These are phyloP conservation scores for Hygrocybe punicea DNA, from an alignment of 768 basidiomycete genomes.

Conservation along the genomic window DNA sequence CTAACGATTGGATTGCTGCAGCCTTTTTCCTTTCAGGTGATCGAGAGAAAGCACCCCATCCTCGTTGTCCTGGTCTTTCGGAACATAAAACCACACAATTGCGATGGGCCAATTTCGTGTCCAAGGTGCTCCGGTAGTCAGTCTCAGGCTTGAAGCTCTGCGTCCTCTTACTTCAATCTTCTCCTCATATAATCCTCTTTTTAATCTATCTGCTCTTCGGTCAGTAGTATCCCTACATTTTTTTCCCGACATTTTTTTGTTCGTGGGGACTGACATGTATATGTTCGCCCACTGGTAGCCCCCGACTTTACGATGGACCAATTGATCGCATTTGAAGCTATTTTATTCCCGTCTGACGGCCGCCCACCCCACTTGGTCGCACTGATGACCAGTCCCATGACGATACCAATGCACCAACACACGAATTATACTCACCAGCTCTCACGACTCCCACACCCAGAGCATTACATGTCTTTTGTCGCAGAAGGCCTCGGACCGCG, in stretches of 20 bases:
- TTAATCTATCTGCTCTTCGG: slow-evolving; percentile 11
- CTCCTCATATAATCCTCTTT: slow-evolving; percentile 15
- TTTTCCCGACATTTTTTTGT: background rate
- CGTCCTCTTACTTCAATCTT: slow-evolving; percentile 12
- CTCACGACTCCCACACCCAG: slow-evolving; percentile 74
- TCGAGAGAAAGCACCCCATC: slow-evolving; percentile 33
- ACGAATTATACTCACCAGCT: slow-evolving; percentile 42
- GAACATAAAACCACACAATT: slow-evolving; percentile 7
- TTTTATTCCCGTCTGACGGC: slow-evolving; percentile 76
- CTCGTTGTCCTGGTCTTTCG: slow-evolving; percentile 39
- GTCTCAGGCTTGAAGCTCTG: slow-evolving; percentile 11
- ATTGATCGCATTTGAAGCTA: slow-evolving; percentile 60
- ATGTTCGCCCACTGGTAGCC: background rate
- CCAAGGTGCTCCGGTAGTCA: slow-evolving; percentile 17
- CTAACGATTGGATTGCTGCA: slow-evolving; percentile 24
- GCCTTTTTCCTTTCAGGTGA: slow-evolving; percentile 23
- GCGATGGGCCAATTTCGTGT: background rate
- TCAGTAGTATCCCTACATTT: background rate
- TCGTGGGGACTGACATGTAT: slow-evolving; percentile 4
- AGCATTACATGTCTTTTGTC: slow-evolving; percentile 79
- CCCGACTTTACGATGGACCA: slow-evolving; percentile 50
- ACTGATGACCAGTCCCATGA: slow-evolving; percentile 62
- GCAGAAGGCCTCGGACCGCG: slow-evolving; percentile 66
- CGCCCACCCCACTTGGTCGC: slow-evolving; percentile 69
- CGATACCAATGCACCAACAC: slow-evolving; percentile 43